Percentiles rank a stretch among this genome's conserved stretches.
Conservation (phyloP, 192 early-diverging fungal species). For the Obelidium mucronatum region DNA sequence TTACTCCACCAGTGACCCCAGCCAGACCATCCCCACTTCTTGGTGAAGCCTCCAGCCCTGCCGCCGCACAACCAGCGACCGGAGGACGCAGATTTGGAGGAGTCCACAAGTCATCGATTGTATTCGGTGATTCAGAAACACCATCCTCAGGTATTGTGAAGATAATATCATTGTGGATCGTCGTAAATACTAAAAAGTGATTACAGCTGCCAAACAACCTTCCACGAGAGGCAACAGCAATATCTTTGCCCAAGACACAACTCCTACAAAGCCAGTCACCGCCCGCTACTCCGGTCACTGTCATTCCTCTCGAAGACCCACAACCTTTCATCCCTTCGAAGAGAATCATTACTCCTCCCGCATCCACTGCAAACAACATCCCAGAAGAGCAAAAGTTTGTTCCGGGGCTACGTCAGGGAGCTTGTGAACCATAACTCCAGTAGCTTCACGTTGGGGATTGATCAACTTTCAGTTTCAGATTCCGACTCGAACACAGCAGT, state of each 20-base stretch:
- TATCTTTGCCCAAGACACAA: background rate
- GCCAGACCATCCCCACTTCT: background rate
- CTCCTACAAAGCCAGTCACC: background rate
- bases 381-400: background rate
- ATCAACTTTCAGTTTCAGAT: background rate
- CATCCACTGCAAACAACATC: background rate
- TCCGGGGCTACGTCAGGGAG: background rate
- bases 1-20: background rate
- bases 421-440: background rate
- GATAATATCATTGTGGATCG: background rate
- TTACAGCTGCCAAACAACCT: background rate
- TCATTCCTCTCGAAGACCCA: background rate
- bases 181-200: background rate
- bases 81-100: background rate
- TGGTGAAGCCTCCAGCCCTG: background rate
- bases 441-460: background rate
- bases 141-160: background rate
- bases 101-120: background rate
- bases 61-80: no score
- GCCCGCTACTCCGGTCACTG: background rate
- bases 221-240: background rate
- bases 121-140: background rate
- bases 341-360: no score
- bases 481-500: background rate
- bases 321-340: background rate